Conservation (phyloP, 140 eudicot species). For the Stevia rebaudiana region DNA sequence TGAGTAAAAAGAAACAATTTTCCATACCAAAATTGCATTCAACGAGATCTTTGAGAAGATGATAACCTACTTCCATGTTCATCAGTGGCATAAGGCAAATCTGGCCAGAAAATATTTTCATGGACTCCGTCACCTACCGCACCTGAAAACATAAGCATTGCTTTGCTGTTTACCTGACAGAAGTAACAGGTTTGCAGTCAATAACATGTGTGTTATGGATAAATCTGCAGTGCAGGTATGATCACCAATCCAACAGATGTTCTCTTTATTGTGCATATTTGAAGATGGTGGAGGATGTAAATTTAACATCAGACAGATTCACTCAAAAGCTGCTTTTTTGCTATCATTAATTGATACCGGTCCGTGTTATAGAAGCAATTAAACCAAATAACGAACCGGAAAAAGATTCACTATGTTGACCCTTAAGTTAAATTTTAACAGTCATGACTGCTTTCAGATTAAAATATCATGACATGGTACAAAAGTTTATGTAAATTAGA, state of each 20-base stretch:
- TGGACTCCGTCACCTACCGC: slow-evolving; percentile 52
- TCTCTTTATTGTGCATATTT: neutral
- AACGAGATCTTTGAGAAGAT: neutral
- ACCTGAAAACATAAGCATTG: slow-evolving; percentile 81
- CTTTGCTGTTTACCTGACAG: slow-evolving; percentile 85
- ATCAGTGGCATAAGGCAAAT: slow-evolving; percentile 86
- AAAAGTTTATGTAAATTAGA: slow-evolving; percentile 1
- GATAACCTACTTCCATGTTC: slow-evolving; percentile 81
- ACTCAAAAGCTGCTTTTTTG: neutral
- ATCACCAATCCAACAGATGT: neutral
- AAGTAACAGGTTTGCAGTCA: slow-evolving; percentile 19
- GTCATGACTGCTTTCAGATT: neutral
- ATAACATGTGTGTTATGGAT: slow-evolving; percentile 1
- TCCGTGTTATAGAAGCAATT: neutral
- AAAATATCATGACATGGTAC: slow-evolving; percentile 2
- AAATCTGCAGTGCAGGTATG: neutral
- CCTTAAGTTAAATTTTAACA: neutral
- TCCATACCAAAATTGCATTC: neutral
- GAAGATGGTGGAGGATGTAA: neutral
- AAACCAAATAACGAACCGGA: neutral
- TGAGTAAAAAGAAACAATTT: slow-evolving; percentile 10
- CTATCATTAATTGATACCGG: neutral
- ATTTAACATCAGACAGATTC: neutral
- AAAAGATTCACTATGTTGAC: neutral
- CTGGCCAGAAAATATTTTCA: slow-evolving; percentile 93